A percentile compares a stretch with the other conserved stretches of the same genome.
phyloP scores from a whole-genome alignment of 345 rosid species.

The Streptanthus diversifolius region DNA sequence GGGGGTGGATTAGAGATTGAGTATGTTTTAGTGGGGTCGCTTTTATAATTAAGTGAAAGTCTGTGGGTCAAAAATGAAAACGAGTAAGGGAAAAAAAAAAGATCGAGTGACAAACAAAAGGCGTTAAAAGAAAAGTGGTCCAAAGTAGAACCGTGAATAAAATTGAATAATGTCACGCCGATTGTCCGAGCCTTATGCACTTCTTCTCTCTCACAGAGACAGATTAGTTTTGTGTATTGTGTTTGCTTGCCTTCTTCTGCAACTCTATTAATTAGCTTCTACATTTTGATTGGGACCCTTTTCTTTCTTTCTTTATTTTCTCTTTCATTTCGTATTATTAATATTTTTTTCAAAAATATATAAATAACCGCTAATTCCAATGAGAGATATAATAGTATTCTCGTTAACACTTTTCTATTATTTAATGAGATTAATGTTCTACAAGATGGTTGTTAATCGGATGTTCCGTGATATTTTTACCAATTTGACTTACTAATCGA shows the following conservation, averaged over 20 bases:
- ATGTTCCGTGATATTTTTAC: background rate
- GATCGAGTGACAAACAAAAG: constrained; percentile 39
- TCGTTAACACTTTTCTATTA: background rate
- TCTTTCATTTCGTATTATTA: background rate
- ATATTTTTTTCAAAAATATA: background rate
- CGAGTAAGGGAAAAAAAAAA: constrained; percentile 7
- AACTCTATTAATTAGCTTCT: constrained; percentile 29
- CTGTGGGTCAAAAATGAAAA: constrained; percentile 15
- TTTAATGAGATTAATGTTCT: background rate
- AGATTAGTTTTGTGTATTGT: constrained; percentile 28
- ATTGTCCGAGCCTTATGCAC: constrained; percentile 35
- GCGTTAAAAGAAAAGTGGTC: constrained; percentile 41
- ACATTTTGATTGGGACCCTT: constrained; percentile 20
- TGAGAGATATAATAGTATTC: background rate
- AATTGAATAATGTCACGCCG: constrained; percentile 42
- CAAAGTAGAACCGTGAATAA: constrained; percentile 38
- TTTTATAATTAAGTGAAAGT: background rate
- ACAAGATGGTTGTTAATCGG: background rate
- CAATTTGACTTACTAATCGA: background rate
- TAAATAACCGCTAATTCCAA: background rate
- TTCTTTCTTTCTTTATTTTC: background rate
- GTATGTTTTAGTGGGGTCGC: constrained; percentile 9
- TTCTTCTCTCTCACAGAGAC: constrained; percentile 24
- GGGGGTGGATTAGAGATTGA: constrained; percentile 5
- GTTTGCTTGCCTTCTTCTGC: constrained; percentile 29